Base-by-base conservation (phyloP, 305 asterid species). In the Fraxinus floribunda region DNA sequence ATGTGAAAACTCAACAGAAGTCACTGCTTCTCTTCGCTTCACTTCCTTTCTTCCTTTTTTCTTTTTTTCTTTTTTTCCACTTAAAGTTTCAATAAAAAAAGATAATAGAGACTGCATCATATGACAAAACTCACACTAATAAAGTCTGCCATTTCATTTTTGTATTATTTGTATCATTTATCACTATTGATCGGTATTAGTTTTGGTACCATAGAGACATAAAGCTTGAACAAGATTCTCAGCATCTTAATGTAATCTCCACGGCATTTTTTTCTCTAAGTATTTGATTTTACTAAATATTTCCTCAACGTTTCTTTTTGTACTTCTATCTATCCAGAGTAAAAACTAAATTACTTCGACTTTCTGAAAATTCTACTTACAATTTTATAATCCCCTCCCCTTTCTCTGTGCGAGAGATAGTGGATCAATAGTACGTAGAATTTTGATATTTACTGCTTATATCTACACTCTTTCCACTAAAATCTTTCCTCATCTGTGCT, bases 221-320 rank as follows among this genome's bases (percentile, higher is more conserved):
- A 32, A 72, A 34, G 46, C 76, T 72, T 72, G 44, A 72, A 32
- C 76, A 34, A 72, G 76, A 72, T 35, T 72, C 44, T 34, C 76
- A 34, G 39, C 24, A 16, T 72, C 13, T 32, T 34, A 71, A 62
- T 26, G 36, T 26, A 24, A 66, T 66, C 74, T 62, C 71, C 2
- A 3, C 16, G 2, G 16, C 35, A 5, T 24, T 66, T 26, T 64
- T 26, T n/a, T 72, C 24, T 72, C 38, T 26, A 66, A 26, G 36
- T 66, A 66, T 26, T 66, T 26, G 16, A 32, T 11, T 72, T 72
- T 34, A 72, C 46, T n/a, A 26, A 26, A 26, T 66, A 24, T 26
- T 66, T 34, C 76, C 46, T 34, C 7, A 26, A 34, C 29, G 7
- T 71, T 15, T 72, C 29, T 72, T 72, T 72, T 72, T 34, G 46